A percentile compares a stretch with the other conserved stretches of the same genome.
phyloP scores from a whole-genome alignment of 495 filamentous ascomycete genomes.

The Trichoderma virens region DNA sequence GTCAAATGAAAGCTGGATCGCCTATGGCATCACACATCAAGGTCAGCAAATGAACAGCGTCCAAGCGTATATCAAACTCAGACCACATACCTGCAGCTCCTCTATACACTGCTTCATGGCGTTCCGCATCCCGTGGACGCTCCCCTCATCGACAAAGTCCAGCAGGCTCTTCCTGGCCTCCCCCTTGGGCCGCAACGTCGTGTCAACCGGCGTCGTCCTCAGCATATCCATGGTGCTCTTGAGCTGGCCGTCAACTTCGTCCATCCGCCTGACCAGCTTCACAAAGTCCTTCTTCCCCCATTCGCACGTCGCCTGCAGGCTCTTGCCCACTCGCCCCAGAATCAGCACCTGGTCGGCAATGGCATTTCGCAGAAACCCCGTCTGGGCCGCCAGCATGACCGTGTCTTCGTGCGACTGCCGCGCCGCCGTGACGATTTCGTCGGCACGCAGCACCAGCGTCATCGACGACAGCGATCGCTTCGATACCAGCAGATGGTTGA shows the following conservation, averaged over 20 bases:
- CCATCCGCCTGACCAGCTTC: conserved; percentile 58
- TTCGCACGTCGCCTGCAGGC: conserved; percentile 46
- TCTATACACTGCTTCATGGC: conserved; percentile 60
- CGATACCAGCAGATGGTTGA: conserved; percentile 74
- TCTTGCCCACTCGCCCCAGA: conserved; percentile 56
- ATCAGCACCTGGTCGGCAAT: conserved; percentile 66
- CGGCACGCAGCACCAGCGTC: conserved; percentile 74
- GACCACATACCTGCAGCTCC: conserved; percentile 35
- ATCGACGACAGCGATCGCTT: conserved; percentile 89
- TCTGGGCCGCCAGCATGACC: conserved; percentile 68
- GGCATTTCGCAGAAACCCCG: conserved; percentile 63
- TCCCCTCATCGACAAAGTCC: conserved; percentile 83
- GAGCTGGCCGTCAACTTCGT: conserved; percentile 64
- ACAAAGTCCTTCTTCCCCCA: conserved; percentile 42
- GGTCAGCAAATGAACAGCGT: neutral
- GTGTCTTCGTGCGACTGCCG: conserved; percentile 72
- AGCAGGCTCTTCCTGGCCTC: conserved; percentile 65
- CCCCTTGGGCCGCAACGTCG: conserved; percentile 59
- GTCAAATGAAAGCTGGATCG: conserved; percentile 52
- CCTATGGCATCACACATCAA: conserved; percentile 25
- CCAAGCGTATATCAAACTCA: neutral
- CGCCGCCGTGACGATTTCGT: conserved; percentile 73
- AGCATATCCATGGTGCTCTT: conserved; percentile 63
- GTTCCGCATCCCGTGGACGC: conserved; percentile 60
- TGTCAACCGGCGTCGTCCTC: conserved; percentile 63